Percentiles rank a stretch among this genome's conserved stretches.
Conservation (phyloP, 805 yeast species). For the Pachysolen tannophilus region DNA sequence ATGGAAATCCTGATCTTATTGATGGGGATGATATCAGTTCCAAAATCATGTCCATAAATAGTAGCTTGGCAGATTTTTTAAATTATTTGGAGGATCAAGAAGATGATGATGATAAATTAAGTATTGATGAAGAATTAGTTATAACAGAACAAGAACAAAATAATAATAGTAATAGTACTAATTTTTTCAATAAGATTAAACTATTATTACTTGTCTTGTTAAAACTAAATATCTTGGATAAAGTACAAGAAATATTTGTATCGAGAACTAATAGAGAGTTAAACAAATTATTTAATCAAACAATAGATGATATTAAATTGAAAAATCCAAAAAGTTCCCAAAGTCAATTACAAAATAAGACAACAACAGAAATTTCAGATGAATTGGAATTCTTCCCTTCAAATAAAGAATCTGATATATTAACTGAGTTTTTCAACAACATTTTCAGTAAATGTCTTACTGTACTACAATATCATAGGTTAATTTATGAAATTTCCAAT, state of each 20-base stretch:
- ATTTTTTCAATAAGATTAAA: conserved; percentile 14
- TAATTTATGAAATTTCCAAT: conserved; percentile 49
- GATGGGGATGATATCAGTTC: conserved; percentile 47
- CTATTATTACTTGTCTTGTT: conserved; percentile 14
- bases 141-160: too few relatives aligned
- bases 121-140: too few relatives aligned
- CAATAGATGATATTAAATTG: conserved; percentile 56
- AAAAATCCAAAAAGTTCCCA: conserved; percentile 32
- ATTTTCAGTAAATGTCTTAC: conserved; percentile 57
- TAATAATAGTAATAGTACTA: conserved; percentile 13
- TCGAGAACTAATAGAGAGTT: conserved; percentile 55
- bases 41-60: conserved; percentile 32
- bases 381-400: conserved; percentile 12
- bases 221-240: conserved; percentile 53
- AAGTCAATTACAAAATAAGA: conserved; percentile 6
- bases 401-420: conserved; percentile 20
- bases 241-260: conserved; percentile 44
- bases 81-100: conserved; percentile 16
- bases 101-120: conserved; percentile 18
- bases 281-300: conserved; percentile 50
- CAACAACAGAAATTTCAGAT: conserved; percentile 1
- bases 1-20: too few relatives aligned
- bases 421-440: conserved; percentile 64
- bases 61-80: conserved; percentile 27
- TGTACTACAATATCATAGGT: conserved; percentile 63